Percentiles rank a stretch among this genome's conserved stretches.
These are phyloP conservation scores for Diddensiella transvaalensis DNA, from an alignment of 805 yeast species.

Conservation along the genomic window DNA sequence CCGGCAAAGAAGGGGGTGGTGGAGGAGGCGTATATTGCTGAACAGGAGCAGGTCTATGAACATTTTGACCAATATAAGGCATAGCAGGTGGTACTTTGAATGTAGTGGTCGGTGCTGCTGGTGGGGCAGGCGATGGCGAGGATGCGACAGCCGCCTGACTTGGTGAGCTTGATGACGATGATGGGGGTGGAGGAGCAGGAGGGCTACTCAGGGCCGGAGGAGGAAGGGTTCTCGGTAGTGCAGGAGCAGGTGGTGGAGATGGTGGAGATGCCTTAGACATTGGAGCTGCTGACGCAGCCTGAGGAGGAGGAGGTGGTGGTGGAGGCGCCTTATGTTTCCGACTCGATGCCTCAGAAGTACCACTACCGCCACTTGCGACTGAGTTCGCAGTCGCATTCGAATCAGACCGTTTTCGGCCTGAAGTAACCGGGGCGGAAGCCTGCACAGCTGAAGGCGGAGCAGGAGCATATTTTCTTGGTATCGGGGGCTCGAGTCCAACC, in stretches of 20 bases:
- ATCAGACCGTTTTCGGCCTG: constrained; percentile 19
- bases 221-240: constrained; percentile 21
- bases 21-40: constrained; percentile 13
- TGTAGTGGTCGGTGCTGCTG: constrained; percentile 13
- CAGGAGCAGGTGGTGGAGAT: constrained; percentile 27
- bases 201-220: constrained; percentile 24
- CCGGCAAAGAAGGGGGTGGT: constrained; percentile 15
- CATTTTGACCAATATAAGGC: constrained; percentile 28
- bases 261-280: constrained; percentile 25
- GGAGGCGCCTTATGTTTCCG: constrained; percentile 30
- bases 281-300: constrained; percentile 27
- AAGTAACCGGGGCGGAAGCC: not conserved
- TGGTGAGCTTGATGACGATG: not conserved
- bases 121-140: constrained; percentile 4
- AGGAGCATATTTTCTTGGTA: constrained; percentile 53
- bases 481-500: constrained; percentile 80
- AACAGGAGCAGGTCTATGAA: constrained; percentile 16
- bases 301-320: constrained; percentile 39
- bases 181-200: constrained; percentile 19
- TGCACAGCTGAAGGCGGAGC: constrained; percentile 27
- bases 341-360: constrained; percentile 1
- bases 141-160: not conserved
- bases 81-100: constrained; percentile 29
- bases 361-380: constrained; percentile 11
- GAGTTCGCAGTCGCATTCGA: constrained; percentile 4